These are phyloP conservation scores for Tricholoma furcatifolium DNA, from an alignment of 768 basidiomycete genomes.

Conservation along the genomic window DNA sequence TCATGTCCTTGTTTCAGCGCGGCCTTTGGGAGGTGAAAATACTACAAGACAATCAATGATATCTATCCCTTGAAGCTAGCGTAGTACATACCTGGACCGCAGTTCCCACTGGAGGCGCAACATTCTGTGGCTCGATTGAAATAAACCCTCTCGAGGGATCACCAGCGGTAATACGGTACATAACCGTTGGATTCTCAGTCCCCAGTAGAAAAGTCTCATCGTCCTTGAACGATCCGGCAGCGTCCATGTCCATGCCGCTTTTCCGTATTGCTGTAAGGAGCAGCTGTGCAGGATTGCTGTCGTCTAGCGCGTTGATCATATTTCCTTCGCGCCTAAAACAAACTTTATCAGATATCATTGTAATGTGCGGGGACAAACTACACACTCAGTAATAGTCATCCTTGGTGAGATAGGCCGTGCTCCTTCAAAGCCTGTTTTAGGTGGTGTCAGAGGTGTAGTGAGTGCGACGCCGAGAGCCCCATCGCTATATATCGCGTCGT, in stretches of 20 bases:
- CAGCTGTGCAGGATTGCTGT: conserved; percentile 57
- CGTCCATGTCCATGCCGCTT: conserved; percentile 27
- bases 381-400: conserved; percentile 57
- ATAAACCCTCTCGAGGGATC: conserved; percentile 70
- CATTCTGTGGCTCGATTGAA: conserved; percentile 49
- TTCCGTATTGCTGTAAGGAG: conserved; percentile 53
- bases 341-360: neutral
- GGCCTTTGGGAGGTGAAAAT: conserved; percentile 37
- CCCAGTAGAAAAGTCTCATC: conserved; percentile 59
- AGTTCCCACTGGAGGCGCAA: conserved; percentile 49
- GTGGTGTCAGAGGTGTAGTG: conserved; percentile 4
- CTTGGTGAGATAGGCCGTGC: conserved; percentile 42
- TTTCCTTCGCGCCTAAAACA: conserved; percentile 65
- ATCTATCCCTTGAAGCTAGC: neutral
- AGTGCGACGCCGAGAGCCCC: conserved; percentile 74
- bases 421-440: conserved; percentile 34
- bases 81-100: conserved; percentile 37
- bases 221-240: conserved; percentile 42
- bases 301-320: conserved; percentile 58
- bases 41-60: conserved; percentile 25
- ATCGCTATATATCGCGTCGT: conserved; percentile 50
- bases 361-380: neutral
- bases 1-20: conserved; percentile 2
- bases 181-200: conserved; percentile 28
- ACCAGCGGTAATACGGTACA: conserved; percentile 65